These are phyloP conservation scores for Fagopyrum homotropicum DNA, from an alignment of 148 eudicot genomes.

Conservation along the genomic window DNA sequence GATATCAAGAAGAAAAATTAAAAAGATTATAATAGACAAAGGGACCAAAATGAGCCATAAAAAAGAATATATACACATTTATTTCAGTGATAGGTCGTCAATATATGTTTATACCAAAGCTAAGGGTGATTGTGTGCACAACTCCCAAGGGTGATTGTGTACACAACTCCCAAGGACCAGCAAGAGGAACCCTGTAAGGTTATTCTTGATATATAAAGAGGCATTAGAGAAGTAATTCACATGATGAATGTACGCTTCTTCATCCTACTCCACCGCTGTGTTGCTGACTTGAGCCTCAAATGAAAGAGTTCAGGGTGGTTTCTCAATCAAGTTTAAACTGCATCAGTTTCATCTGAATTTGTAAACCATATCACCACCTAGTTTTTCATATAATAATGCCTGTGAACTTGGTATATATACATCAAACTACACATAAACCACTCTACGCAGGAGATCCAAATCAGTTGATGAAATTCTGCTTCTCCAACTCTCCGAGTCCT, in stretches of 20 bases:
- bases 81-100: no score
- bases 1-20: no score
- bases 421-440: not conserved
- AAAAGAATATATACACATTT: no score
- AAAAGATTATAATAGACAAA: no score
- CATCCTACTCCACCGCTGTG: constrained; percentile 9
- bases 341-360: not conserved
- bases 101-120: no score
- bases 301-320: constrained; percentile 7
- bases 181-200: no score
- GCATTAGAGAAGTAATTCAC: no score
- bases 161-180: no score
- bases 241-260: not conserved
- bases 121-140: no score
- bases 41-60: no score
- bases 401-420: not conserved
- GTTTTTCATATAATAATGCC: not conserved
- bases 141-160: no score
- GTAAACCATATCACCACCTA: constrained; percentile 3
- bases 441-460: not conserved
- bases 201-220: no score
- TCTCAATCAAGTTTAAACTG: not conserved
- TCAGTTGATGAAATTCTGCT: constrained; percentile 5
- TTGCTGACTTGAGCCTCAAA: not conserved
- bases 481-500: constrained; percentile 13